These are phyloP conservation scores for Eucalyptus grandis DNA, from an alignment of 345 rosid genomes.

Conservation along the genomic window DNA sequence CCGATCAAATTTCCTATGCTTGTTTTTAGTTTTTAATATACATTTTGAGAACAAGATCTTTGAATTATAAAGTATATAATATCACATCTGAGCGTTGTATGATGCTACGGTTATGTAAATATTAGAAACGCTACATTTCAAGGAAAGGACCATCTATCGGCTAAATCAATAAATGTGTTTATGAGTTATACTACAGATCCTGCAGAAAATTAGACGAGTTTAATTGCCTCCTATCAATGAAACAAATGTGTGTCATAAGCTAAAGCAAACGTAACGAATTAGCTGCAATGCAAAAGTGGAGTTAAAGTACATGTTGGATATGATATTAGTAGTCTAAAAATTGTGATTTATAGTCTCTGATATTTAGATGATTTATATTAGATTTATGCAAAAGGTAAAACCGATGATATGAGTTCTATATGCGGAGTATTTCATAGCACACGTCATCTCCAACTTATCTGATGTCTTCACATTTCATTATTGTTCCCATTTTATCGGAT, in stretches of 20 bases:
- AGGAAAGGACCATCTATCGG: neutral
- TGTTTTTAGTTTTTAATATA: neutral
- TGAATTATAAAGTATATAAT: neutral
- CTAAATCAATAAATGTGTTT: neutral
- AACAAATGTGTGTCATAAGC: neutral
- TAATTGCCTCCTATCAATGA: neutral
- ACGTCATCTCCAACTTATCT: neutral
- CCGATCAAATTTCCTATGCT: neutral
- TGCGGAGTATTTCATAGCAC: neutral
- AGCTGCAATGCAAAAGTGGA: neutral
- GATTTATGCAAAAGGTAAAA: neutral
- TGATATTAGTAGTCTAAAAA: neutral
- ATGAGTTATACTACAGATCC: neutral
- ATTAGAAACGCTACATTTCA: neutral
- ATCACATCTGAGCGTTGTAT: neutral
- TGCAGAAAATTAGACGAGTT: neutral
- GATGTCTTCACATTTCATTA: neutral
- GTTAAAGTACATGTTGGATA: neutral
- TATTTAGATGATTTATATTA: neutral
- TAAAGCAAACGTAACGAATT: neutral
- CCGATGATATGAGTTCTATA: neutral
- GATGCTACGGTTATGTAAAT: neutral
- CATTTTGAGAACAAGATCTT: neutral
- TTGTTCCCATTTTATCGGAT: neutral
- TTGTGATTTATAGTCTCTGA: neutral